Percentiles rank a stretch among this genome's conserved stretches.
Evolutionary conservation across 345 rosid species (phyloP).

Genomic region (Linum trigynum): DNA sequence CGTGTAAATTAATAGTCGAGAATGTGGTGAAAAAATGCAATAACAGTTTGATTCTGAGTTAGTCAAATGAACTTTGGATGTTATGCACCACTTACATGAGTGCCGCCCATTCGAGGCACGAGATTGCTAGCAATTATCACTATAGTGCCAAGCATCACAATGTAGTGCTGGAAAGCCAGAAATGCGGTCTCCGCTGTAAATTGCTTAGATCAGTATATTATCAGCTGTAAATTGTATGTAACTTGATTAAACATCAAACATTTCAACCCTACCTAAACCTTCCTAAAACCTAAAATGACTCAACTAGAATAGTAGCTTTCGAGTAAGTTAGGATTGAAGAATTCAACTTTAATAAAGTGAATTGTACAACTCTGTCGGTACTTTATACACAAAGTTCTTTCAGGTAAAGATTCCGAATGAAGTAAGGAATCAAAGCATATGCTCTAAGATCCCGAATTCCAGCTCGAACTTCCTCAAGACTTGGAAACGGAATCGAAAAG

Average conservation of each 20-base stretch:
- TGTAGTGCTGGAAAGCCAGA: constrained; percentile 87
- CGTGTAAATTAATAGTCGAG: not conserved
- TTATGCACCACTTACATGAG: constrained; percentile 39
- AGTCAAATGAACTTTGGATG: not conserved
- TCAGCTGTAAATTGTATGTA: not conserved
- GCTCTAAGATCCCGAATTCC: not conserved
- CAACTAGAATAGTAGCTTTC: too few species aligned
- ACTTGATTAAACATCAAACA: not conserved
- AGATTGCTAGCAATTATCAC: constrained; percentile 56
- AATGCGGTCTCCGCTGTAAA: constrained; percentile 58
- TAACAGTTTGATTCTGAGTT: not conserved
- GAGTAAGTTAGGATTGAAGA: not conserved
- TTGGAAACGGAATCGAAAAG: not conserved
- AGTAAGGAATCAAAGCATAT: not conserved
- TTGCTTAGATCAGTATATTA: not conserved
- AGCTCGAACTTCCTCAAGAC: not conserved
- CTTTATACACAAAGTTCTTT: too few species aligned
- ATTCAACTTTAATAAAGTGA: not conserved
- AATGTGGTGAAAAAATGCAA: not conserved
- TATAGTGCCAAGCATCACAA: constrained; percentile 82
- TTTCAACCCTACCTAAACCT: too few species aligned
- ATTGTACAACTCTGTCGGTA: too few species aligned
- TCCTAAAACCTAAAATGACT: too few species aligned
- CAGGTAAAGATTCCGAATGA: not conserved
- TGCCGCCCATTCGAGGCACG: constrained; percentile 84